These are phyloP conservation scores for Colletotrichum simmondsii DNA, from an alignment of 2,329 filamentous ascomycete species.

Conservation along the genomic window DNA sequence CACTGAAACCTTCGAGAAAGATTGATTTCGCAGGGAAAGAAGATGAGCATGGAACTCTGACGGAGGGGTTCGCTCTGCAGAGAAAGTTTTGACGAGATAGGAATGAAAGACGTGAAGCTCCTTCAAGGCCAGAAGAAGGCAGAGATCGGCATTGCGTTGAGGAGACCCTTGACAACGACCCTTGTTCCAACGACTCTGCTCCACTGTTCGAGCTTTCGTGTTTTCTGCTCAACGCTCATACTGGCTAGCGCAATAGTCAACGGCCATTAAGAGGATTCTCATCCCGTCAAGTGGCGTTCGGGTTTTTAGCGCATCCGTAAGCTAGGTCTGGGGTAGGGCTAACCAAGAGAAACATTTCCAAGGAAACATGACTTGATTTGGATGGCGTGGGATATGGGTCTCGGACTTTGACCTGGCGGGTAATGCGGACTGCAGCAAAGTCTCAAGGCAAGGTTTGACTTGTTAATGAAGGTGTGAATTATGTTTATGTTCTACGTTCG, in stretches of 20 bases:
- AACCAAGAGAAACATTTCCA: not conserved
- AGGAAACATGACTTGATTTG: not conserved
- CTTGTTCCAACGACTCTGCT: slow-evolving; percentile 3
- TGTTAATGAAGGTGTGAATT: not conserved
- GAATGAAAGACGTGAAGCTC: not conserved
- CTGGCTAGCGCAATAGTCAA: not conserved
- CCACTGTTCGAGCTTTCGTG: not conserved
- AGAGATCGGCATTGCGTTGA: slow-evolving; percentile 13
- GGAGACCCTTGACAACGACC: not conserved
- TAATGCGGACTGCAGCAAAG: not conserved
- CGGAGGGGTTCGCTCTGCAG: not conserved
- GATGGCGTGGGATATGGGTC: not conserved
- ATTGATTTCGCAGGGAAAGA: not conserved
- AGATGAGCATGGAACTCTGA: not conserved
- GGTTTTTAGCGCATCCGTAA: not conserved
- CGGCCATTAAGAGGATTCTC: too few species aligned
- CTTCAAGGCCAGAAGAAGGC: not conserved
- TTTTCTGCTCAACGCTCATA: not conserved
- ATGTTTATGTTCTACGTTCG: not conserved
- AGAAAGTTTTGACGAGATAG: not conserved
- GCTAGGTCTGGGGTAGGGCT: not conserved
- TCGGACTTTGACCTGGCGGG: not conserved
- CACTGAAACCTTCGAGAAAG: slow-evolving; percentile 9
- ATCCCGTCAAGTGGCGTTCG: not conserved
- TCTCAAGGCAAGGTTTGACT: too few species aligned